Conservation (phyloP, 306 rosid genomes). For the Malus asiatica region DNA sequence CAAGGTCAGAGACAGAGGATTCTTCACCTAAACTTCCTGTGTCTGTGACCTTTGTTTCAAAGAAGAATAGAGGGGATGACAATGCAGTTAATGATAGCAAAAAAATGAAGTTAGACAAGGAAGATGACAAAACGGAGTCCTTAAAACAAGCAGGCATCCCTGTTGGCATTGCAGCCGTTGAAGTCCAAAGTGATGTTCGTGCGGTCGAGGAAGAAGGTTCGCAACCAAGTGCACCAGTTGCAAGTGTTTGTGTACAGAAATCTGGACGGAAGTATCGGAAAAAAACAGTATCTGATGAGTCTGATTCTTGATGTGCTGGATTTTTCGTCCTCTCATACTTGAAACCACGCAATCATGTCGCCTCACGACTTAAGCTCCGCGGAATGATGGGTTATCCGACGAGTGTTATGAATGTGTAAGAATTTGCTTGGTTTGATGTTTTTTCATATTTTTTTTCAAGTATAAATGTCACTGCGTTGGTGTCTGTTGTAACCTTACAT, state of each 20-base stretch:
- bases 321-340: not conserved
- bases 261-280: slow-evolving; percentile 14
- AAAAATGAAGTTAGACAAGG: not conserved
- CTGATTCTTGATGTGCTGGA: slow-evolving; percentile 6
- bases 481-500: too few relatives aligned
- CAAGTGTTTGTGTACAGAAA: not conserved
- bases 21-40: slow-evolving; percentile 8
- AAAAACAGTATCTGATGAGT: slow-evolving; percentile 1
- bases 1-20: slow-evolving; percentile 7
- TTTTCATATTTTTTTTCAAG: not conserved
- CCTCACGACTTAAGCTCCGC: not conserved
- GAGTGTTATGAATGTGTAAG: not conserved
- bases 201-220: slow-evolving; percentile 13
- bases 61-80: slow-evolving; percentile 15
- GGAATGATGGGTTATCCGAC: not conserved
- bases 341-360: not conserved
- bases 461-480: not conserved
- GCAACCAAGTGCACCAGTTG: not conserved
- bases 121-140: slow-evolving; percentile 4
- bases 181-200: slow-evolving; percentile 3
- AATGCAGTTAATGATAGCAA: not conserved
- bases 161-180: slow-evolving; percentile 14
- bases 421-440: not conserved
- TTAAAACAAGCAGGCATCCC: slow-evolving; percentile 1
- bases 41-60: slow-evolving; percentile 19